These are phyloP conservation scores for Botrytis porri DNA, from an alignment of 2,329 filamentous ascomycete species.

Conservation along the genomic window DNA sequence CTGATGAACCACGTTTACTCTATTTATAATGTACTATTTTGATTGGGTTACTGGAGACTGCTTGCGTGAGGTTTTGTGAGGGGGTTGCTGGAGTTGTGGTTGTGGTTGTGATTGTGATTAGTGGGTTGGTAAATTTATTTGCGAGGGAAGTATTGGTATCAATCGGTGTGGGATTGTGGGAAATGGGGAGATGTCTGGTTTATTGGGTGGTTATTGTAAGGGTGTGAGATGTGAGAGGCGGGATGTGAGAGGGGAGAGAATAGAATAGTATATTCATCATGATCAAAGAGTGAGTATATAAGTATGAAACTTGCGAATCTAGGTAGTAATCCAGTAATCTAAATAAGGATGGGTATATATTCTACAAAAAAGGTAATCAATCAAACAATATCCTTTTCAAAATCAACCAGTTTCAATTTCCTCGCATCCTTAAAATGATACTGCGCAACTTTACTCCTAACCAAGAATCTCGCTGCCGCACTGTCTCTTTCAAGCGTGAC, in stretches of 20 bases:
- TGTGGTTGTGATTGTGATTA: too few relatives aligned
- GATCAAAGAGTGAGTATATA: background rate
- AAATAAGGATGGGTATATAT: background rate
- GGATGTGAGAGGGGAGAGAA: background rate
- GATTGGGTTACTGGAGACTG: too few relatives aligned
- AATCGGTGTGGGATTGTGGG: too few relatives aligned
- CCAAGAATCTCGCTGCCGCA: slow-evolving; percentile 60
- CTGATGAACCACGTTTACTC: too few relatives aligned
- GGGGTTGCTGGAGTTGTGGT: too few relatives aligned
- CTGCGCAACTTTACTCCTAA: slow-evolving; percentile 62
- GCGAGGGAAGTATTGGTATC: too few relatives aligned
- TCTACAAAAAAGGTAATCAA: background rate
- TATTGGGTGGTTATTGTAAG: too few relatives aligned
- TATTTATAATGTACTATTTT: too few relatives aligned
- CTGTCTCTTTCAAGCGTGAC: slow-evolving; percentile 58
- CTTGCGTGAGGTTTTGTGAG: too few relatives aligned
- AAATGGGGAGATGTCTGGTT: too few relatives aligned
- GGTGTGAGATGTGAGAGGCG: background rate
- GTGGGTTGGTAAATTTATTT: too few relatives aligned
- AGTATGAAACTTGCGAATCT: background rate
- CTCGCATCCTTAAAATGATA: slow-evolving; percentile 64
- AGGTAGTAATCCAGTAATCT: too few relatives aligned
- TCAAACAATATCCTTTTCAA: slow-evolving; percentile 51
- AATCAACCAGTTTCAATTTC: slow-evolving; percentile 58
- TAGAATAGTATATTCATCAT: background rate